A percentile compares a stretch with the other conserved stretches of the same genome.
These are phyloP conservation scores for Lunularia cruciata DNA, from an alignment of 225 moss, liverwort and hornwort genomes.

Conservation along the genomic window DNA sequence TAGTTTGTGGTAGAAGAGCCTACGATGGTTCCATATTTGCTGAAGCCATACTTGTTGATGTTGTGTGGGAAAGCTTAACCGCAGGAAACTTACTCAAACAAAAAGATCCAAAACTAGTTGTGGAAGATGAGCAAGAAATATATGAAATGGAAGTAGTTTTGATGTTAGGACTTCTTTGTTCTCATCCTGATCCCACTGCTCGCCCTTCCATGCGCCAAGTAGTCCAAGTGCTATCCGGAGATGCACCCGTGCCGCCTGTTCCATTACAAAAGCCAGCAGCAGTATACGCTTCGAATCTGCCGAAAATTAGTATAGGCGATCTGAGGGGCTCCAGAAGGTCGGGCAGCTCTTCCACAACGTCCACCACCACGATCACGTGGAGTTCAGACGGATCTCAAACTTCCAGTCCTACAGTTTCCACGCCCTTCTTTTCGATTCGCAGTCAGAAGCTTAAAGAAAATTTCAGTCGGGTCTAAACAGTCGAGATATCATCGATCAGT, in stretches of 20 bases:
- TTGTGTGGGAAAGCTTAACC: background rate
- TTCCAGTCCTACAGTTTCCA: too few relatives aligned
- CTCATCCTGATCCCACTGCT: slow-evolving; percentile 18
- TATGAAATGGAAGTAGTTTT: background rate
- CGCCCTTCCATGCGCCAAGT: slow-evolving; percentile 27
- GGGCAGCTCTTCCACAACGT: too few relatives aligned
- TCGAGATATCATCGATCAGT: too few relatives aligned
- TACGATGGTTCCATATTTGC: background rate
- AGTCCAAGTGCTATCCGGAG: slow-evolving; percentile 18
- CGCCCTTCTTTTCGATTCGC: too few relatives aligned
- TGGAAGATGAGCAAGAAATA: background rate
- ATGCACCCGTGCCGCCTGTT: slow-evolving; percentile 9
- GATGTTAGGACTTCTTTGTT: slow-evolving; percentile 17
- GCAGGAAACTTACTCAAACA: background rate
- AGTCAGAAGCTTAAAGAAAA: too few relatives aligned
- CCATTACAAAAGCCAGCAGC: background rate
- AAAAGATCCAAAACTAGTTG: slow-evolving; percentile 1
- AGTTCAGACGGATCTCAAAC: too few relatives aligned
- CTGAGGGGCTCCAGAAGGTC: too few relatives aligned
- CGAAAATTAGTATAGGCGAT: too few relatives aligned
- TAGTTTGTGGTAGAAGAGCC: slow-evolving; percentile 15
- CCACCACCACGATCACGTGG: too few relatives aligned
- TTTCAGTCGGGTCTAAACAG: too few relatives aligned
- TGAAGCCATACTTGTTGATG: slow-evolving; percentile 6
- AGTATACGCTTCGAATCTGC: too few relatives aligned